phyloP scores from a whole-genome alignment of 2,329 filamentous ascomycete species.

The Ascochyta fabae region DNA sequence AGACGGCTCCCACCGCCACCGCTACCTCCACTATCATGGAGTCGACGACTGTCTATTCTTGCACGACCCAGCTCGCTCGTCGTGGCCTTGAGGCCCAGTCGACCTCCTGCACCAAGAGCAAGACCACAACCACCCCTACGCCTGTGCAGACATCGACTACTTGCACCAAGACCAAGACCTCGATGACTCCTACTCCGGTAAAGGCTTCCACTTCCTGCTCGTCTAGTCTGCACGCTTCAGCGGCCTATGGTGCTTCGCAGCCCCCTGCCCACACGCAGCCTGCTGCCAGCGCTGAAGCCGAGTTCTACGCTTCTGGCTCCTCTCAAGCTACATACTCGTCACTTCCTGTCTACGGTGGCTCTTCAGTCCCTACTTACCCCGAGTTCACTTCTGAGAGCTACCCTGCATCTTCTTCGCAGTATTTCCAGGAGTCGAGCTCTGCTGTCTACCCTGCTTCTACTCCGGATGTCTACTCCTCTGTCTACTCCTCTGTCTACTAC shows the following conservation, averaged over 20 bases:
- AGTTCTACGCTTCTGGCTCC: background rate
- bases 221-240: slow-evolving; percentile 4
- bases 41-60: slow-evolving; percentile 12
- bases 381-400: background rate
- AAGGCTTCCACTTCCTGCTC: slow-evolving; percentile 10
- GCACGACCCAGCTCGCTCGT: slow-evolving; percentile 6
- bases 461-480: background rate
- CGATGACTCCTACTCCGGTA: background rate
- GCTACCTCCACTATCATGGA: slow-evolving; percentile 1
- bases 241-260: slow-evolving; percentile 2
- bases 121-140: slow-evolving; percentile 8
- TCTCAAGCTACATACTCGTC: background rate
- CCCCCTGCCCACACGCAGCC: background rate
- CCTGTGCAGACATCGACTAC: slow-evolving; percentile 4
- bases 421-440: slow-evolving; percentile 10
- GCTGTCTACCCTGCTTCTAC: slow-evolving; percentile 4
- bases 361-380: slow-evolving; percentile 4
- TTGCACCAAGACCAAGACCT: slow-evolving; percentile 11
- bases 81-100: slow-evolving; percentile 8
- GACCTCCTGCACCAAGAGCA: slow-evolving; percentile 18
- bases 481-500: slow-evolving; percentile 3
- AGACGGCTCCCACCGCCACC: slow-evolving; percentile 10
- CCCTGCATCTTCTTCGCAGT: background rate
- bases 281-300: background rate
- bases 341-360: background rate